Conservation (phyloP, 805 yeast species). For the Saturnispora besseyi region DNA sequence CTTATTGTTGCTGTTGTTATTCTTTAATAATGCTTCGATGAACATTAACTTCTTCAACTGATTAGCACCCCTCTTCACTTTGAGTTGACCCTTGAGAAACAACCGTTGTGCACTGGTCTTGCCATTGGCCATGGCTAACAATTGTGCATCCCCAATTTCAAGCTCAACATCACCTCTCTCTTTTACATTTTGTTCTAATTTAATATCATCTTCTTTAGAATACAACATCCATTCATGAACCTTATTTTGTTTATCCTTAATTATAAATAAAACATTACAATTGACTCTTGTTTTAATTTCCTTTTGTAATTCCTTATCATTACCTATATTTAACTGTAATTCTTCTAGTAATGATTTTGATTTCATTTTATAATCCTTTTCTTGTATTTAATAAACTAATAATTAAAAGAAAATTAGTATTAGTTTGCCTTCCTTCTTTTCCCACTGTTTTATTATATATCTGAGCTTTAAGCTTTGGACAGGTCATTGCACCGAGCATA, state of each 20-base stretch:
- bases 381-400: too few species aligned
- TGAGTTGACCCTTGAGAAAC: slow-evolving; percentile 76
- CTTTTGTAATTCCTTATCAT: not conserved
- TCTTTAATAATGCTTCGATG: slow-evolving; percentile 49
- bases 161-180: slow-evolving; percentile 4
- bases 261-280: not conserved
- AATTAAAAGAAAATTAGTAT: too few species aligned
- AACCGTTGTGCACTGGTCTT: slow-evolving; percentile 79
- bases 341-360: not conserved
- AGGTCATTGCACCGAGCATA: too few species aligned
- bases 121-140: slow-evolving; percentile 63
- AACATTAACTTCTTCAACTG: slow-evolving; percentile 72
- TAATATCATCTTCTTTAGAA: not conserved
- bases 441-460: too few species aligned
- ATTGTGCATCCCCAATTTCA: slow-evolving; percentile 46
- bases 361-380: not conserved
- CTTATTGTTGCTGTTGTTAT: too few species aligned
- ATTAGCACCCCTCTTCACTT: slow-evolving; percentile 67
- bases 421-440: too few species aligned
- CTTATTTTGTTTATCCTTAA: not conserved
- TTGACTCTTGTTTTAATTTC: slow-evolving; percentile 1
- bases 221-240: not conserved
- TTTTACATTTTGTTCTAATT: not conserved
- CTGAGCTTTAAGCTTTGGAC: too few species aligned
- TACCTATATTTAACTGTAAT: not conserved